phyloP scores from a whole-genome alignment of 2,329 filamentous ascomycete species.

The Bipolaris gigantea region DNA sequence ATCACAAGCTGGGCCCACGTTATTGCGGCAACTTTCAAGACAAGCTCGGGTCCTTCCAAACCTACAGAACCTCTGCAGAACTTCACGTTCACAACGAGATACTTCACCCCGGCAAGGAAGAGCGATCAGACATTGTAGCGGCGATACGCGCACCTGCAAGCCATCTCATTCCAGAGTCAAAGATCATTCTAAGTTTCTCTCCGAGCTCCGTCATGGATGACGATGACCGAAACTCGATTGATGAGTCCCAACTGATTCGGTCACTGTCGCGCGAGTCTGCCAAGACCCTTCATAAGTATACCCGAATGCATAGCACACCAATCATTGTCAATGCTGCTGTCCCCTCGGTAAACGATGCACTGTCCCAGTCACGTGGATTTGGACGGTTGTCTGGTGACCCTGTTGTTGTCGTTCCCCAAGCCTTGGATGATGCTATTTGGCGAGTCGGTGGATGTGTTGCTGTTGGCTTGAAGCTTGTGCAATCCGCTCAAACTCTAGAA shows the following conservation, averaged over 20 bases:
- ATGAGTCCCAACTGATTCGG: constrained; percentile 75
- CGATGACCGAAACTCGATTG: constrained; percentile 69
- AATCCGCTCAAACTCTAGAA: constrained; percentile 70
- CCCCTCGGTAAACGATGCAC: constrained; percentile 82
- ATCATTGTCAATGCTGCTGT: constrained; percentile 87
- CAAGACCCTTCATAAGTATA: constrained; percentile 68
- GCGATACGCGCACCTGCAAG: constrained; percentile 87
- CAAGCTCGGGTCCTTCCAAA: constrained; percentile 92
- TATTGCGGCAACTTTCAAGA: constrained; percentile 98
- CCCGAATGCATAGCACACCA: constrained; percentile 72
- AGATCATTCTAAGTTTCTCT: constrained; percentile 79
- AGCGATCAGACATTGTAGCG: constrained; percentile 85
- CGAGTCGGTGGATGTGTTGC: constrained; percentile 88
- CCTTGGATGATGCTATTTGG: constrained; percentile 92
- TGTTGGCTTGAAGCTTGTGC: constrained; percentile 80
- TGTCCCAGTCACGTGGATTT: constrained; percentile 79
- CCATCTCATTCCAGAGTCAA: constrained; percentile 75
- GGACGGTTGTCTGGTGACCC: constrained; percentile 82
- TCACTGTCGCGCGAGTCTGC: constrained; percentile 74
- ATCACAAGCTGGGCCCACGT: constrained; percentile 83
- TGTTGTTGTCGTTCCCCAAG: constrained; percentile 76
- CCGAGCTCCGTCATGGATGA: constrained; percentile 79
- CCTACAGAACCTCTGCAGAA: constrained; percentile 88
- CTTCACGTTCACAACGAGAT: constrained; percentile 90
- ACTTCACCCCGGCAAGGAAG: constrained; percentile 84